Base-by-base conservation (phyloP, 1,284 basidiomycete genomes). In the Flammula alnicola region DNA sequence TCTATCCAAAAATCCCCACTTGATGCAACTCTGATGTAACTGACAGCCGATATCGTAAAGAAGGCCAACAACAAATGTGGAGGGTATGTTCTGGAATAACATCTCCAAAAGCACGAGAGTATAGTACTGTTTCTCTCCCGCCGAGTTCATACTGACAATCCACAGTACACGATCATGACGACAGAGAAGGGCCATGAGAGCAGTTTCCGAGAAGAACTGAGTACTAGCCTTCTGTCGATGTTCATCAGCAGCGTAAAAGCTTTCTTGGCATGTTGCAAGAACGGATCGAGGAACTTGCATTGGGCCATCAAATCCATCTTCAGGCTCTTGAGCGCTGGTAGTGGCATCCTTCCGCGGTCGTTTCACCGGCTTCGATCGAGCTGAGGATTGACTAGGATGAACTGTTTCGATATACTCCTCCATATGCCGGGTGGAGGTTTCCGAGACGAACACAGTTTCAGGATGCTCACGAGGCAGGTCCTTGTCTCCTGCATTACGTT, bases 31-130 rank as follows among this genome's bases (percentile, higher is more conserved):
- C 0, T 63, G 52, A 23, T 68, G 48, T 1, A 67, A 33, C 30
- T 63, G 58, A 51, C 68, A 69, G 2, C 51, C 66, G 40, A 70
- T 64, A 39, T 69, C 64, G 48, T 69, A 69, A 0, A 70, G 52
- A 1, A 65, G 1, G 1, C 65, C 64, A 25, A 69, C 54, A 2
- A 12, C 50, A 37, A 59, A 49, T 9, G 43, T 29, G 1, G 9
- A 2, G 1, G 68, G 68, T 2, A 70, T 39, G 35, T 66, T 45
- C 25, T 58, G 6, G 27, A 66, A 63, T 1, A 70, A 49, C 8
- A 40, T 49, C 10, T 63, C 36, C 4, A 70, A 10, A 6, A 70
- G 51, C 3, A 58, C 51, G 4, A 67, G 32, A 3, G 52, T 52
- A 44, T 66, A 65, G 42, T 60, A 47, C 45, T 69, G 68, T 12